A percentile compares a stretch with the other conserved stretches of the same genome.
These are phyloP conservation scores for Hanseniaspora taiwanica DNA, from an alignment of 805 yeast species.

Conservation along the genomic window DNA sequence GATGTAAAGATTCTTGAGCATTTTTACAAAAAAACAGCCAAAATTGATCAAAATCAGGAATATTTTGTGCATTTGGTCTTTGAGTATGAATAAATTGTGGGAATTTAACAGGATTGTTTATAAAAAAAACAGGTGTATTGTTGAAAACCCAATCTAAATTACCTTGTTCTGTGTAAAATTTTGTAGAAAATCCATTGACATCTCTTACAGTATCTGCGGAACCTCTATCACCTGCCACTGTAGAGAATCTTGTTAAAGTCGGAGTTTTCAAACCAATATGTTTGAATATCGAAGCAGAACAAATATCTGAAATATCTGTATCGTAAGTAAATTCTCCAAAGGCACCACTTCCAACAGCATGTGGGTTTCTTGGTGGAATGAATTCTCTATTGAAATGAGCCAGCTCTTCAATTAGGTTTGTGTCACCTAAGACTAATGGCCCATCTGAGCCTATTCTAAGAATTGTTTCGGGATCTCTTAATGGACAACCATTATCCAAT, in stretches of 20 bases:
- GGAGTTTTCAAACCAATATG: constrained; percentile 70
- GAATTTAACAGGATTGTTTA: constrained; percentile 52
- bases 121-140: constrained; percentile 57
- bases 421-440: constrained; percentile 71
- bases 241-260: constrained; percentile 57
- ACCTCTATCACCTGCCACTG: constrained; percentile 61
- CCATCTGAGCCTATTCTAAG: constrained; percentile 68
- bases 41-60: constrained; percentile 69
- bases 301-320: constrained; percentile 65
- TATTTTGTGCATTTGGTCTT: constrained; percentile 57
- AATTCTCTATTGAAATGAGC: constrained; percentile 86
- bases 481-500: constrained; percentile 44
- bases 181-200: constrained; percentile 57
- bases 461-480: constrained; percentile 62
- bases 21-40: constrained; percentile 60
- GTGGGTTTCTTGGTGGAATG: constrained; percentile 87
- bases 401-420: constrained; percentile 62
- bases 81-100: constrained; percentile 57
- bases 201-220: constrained; percentile 56
- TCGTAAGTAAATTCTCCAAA: constrained; percentile 79
- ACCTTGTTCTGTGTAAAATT: constrained; percentile 56
- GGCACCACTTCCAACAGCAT: constrained; percentile 90
- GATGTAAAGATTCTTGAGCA: constrained; percentile 70
- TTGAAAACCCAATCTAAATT: constrained; percentile 61
- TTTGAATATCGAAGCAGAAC: constrained; percentile 56